Percentiles rank a stretch among this genome's conserved stretches.
Evolutionary conservation across 2,329 filamentous ascomycete genomes (phyloP).

Genomic region (Diaporthe ampelina): DNA sequence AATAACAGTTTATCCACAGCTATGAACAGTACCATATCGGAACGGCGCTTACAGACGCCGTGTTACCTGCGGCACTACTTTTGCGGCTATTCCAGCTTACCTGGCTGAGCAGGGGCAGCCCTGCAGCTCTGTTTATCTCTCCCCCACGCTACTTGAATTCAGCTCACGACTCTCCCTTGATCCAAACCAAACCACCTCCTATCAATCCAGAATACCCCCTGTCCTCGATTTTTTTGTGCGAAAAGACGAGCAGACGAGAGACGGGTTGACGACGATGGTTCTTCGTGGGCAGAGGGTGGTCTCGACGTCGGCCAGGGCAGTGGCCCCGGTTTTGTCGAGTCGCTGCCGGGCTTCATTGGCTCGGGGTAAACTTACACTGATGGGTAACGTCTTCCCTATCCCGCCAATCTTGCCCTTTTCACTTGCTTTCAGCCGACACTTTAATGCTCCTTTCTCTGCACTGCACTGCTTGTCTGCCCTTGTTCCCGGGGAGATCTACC

Average conservation of each 20-base stretch:
- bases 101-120: conserved; percentile 11
- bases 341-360: conserved; percentile 23
- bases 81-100: not conserved
- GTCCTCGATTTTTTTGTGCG: not conserved
- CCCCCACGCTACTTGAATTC: not conserved
- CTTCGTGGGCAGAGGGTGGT: conserved; percentile 16
- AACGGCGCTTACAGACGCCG: not conserved
- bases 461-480: not conserved
- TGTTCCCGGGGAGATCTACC: not conserved
- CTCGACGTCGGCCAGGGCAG: not conserved
- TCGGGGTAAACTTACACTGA: conserved; percentile 19
- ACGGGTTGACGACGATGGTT: conserved; percentile 19
- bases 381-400: conserved; percentile 8
- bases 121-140: not conserved
- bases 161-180: not conserved
- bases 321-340: conserved; percentile 20
- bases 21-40: not conserved
- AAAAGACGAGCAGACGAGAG: conserved; percentile 4
- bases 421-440: not conserved
- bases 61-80: not conserved
- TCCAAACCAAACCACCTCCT: not conserved
- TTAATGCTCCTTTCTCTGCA: conserved; percentile 24
- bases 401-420: conserved; percentile 1
- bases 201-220: not conserved
- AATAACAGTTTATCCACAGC: too few relatives aligned